Conservation (phyloP, 2,329 filamentous ascomycete species). For the Pseudogymnoascus sp. region DNA sequence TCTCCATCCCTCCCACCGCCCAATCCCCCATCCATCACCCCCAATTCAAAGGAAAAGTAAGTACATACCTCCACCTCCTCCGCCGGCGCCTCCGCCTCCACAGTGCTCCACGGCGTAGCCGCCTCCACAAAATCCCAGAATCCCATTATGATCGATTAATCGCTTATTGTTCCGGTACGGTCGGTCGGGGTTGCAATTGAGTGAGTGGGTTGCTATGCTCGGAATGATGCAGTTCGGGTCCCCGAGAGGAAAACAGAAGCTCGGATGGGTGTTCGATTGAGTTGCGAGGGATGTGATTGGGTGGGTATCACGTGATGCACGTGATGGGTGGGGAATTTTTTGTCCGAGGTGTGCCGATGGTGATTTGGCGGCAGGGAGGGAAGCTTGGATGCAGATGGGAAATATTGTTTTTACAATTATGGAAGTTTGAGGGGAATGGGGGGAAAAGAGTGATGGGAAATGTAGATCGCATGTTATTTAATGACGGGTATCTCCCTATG, state of each 20-base stretch:
- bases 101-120: slow-evolving; percentile 55
- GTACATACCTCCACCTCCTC: slow-evolving; percentile 35
- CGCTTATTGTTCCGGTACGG: neutral
- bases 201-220: neutral
- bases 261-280: neutral
- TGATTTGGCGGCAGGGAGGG: neutral
- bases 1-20: neutral
- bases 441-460: neutral
- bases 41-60: slow-evolving; percentile 12
- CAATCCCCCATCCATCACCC: neutral
- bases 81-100: slow-evolving; percentile 49
- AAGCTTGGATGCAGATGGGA: neutral
- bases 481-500: neutral
- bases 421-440: too few species aligned
- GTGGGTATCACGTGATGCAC: neutral
- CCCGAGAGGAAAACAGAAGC: slow-evolving; percentile 1
- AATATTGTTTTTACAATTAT: too few species aligned
- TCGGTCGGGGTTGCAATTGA: neutral
- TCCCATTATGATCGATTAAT: slow-evolving; percentile 55
- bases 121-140: slow-evolving; percentile 57
- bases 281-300: neutral
- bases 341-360: neutral
- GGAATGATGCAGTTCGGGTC: neutral
- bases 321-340: neutral
- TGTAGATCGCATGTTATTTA: neutral